Evolutionary conservation across 2,329 filamentous ascomycete genomes (phyloP).

Genomic region (Fusarium decemcellulare): DNA sequence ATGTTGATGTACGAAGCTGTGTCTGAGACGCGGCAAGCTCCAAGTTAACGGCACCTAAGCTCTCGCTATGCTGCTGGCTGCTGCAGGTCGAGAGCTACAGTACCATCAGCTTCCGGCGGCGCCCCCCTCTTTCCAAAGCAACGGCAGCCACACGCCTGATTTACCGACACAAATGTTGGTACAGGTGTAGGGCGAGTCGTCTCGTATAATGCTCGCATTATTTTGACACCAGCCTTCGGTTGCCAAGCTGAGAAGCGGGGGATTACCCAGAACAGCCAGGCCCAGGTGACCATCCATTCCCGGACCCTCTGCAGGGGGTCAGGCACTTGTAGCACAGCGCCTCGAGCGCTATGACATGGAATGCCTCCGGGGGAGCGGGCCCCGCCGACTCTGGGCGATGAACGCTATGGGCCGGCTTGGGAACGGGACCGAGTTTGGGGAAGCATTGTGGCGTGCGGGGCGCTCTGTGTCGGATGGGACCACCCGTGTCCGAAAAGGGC

Average conservation of each 20-base stretch:
- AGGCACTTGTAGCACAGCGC: slow-evolving; percentile 33
- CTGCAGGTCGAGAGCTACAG: slow-evolving; percentile 33
- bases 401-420: slow-evolving; percentile 24
- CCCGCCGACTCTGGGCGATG: slow-evolving; percentile 28
- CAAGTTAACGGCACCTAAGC: slow-evolving; percentile 23
- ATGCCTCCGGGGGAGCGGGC: slow-evolving; percentile 24
- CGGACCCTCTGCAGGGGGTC: slow-evolving; percentile 16
- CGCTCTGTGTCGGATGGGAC: slow-evolving; percentile 15
- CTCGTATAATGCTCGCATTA: background rate
- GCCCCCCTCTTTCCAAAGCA: background rate
- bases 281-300: slow-evolving; percentile 31
- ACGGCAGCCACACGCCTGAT: background rate
- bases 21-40: slow-evolving; percentile 34
- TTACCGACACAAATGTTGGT: slow-evolving; percentile 17
- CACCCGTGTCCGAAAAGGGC: background rate
- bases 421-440: slow-evolving; percentile 14
- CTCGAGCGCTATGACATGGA: slow-evolving; percentile 8
- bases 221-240: slow-evolving; percentile 6
- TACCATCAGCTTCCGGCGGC: slow-evolving; percentile 23
- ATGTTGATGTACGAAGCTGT: slow-evolving; percentile 12
- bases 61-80: slow-evolving; percentile 7
- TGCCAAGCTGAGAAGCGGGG: slow-evolving; percentile 40
- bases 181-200: too few relatives aligned
- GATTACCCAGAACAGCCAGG: slow-evolving; percentile 10
- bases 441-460: slow-evolving; percentile 27